Evolutionary conservation across 1,139 yeast genomes (phyloP).

Genomic region (Suhomyces wounanorum): DNA sequence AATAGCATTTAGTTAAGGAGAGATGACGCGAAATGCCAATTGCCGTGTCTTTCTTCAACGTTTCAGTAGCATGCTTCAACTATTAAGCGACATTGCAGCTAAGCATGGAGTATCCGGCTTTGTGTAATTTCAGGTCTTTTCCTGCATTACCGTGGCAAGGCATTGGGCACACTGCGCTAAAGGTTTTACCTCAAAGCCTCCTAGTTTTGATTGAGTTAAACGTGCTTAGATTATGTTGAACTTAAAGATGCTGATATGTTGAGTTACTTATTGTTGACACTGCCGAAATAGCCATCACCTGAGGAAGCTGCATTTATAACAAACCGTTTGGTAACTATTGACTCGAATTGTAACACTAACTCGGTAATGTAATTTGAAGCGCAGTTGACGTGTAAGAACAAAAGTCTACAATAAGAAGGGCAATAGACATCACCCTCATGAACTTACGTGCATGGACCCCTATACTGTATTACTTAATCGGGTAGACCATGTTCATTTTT

Average conservation of each 20-base stretch:
- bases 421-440: neutral
- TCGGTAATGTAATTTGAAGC: neutral
- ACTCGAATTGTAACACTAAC: too few species aligned
- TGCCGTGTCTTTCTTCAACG: constrained; percentile 1
- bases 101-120: neutral
- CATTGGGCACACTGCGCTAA: neutral
- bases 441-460: neutral
- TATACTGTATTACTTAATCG: neutral
- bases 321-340: too few species aligned
- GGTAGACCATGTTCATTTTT: neutral
- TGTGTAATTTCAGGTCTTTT: neutral
- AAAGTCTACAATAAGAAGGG: neutral
- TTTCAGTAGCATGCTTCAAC: neutral
- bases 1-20: neutral
- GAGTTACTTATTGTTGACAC: neutral
- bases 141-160: constrained; percentile 1
- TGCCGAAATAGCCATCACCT: neutral
- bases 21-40: neutral
- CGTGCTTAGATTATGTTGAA: neutral
- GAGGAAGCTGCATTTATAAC: neutral
- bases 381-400: neutral
- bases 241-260: neutral
- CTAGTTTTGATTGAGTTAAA: neutral
- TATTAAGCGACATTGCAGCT: neutral
- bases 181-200: neutral